Evolutionary conservation across 2,329 filamentous ascomycete genomes (phyloP).

Genomic region (Monosporascus sp.): DNA sequence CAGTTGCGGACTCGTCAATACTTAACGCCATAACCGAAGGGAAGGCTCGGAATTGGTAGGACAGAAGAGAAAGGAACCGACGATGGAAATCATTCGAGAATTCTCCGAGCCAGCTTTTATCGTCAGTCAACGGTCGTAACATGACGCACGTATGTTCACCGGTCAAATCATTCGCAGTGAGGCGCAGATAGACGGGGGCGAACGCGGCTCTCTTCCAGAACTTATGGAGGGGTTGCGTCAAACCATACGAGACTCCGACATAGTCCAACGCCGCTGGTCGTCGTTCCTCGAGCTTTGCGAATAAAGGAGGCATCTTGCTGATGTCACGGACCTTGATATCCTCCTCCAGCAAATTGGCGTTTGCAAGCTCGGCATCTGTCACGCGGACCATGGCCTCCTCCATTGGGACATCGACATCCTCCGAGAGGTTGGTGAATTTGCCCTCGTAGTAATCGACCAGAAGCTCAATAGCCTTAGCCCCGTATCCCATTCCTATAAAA

Average conservation of each 20-base stretch:
- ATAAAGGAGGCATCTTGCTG: slow-evolving; percentile 85
- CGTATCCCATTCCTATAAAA: slow-evolving; percentile 89
- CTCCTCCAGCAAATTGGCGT: slow-evolving; percentile 72
- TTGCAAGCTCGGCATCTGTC: slow-evolving; percentile 75
- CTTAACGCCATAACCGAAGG: slow-evolving; percentile 71
- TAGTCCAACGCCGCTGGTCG: slow-evolving; percentile 81
- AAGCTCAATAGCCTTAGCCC: slow-evolving; percentile 79
- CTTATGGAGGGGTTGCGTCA: slow-evolving; percentile 81
- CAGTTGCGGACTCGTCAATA: slow-evolving; percentile 78
- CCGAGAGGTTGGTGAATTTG: slow-evolving; percentile 79
- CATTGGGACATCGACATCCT: slow-evolving; percentile 52
- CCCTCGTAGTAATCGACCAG: slow-evolving; percentile 92
- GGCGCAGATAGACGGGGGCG: slow-evolving; percentile 84
- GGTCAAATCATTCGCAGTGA: slow-evolving; percentile 93
- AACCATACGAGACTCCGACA: slow-evolving; percentile 88
- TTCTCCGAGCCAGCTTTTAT: slow-evolving; percentile 80
- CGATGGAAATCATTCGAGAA: slow-evolving; percentile 91
- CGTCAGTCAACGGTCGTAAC: slow-evolving; percentile 75
- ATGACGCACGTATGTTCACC: slow-evolving; percentile 98
- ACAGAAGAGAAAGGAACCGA: slow-evolving; percentile 84
- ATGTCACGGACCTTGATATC: slow-evolving; percentile 88
- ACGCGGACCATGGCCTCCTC: slow-evolving; percentile 68
- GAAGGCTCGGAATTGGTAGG: slow-evolving; percentile 88
- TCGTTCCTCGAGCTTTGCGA: slow-evolving; percentile 80
- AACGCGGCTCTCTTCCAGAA: slow-evolving; percentile 94